Evolutionary conservation across 305 asterid genomes (phyloP).

Genomic region (Solanum hybrid): DNA sequence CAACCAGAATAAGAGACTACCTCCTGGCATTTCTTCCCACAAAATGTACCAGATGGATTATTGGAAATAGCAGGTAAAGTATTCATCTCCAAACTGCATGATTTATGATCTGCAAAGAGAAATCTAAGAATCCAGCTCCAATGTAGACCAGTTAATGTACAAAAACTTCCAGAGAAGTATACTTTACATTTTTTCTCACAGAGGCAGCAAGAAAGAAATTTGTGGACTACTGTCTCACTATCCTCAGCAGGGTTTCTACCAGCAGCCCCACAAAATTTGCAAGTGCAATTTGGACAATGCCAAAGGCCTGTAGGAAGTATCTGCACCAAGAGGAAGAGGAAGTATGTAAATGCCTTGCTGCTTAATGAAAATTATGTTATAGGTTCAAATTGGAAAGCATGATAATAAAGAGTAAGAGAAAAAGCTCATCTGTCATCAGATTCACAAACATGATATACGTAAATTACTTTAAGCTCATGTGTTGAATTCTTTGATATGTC

Average conservation of each 20-base stretch:
- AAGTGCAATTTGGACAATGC: conserved; percentile 85
- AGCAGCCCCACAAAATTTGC: conserved; percentile 75
- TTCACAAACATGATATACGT: not conserved
- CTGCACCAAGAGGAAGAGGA: conserved; percentile 36
- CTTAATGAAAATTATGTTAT: not conserved
- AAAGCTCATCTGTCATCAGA: not conserved
- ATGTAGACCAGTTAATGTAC: not conserved
- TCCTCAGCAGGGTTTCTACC: conserved; percentile 28
- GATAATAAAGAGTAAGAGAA: not conserved
- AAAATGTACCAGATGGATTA: conserved; percentile 37
- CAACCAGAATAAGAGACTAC: conserved; percentile 28
- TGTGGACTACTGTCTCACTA: conserved; percentile 20
- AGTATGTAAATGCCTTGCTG: conserved; percentile 6
- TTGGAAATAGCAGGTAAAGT: conserved; percentile 31
- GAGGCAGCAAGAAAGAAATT: conserved; percentile 50
- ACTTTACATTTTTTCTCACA: conserved; percentile 85
- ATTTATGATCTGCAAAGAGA: conserved; percentile 58
- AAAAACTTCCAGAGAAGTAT: not conserved
- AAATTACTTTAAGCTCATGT: not conserved
- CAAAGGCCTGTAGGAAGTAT: conserved; percentile 90
- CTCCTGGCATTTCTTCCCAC: conserved; percentile 86
- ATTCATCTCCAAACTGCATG: conserved; percentile 43
- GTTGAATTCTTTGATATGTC: not conserved
- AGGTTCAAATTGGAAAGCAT: not conserved
- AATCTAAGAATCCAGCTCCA: conserved; percentile 9